Conservation (phyloP, 2,329 filamentous ascomycete genomes). For the Cladophialophora bantiana region DNA sequence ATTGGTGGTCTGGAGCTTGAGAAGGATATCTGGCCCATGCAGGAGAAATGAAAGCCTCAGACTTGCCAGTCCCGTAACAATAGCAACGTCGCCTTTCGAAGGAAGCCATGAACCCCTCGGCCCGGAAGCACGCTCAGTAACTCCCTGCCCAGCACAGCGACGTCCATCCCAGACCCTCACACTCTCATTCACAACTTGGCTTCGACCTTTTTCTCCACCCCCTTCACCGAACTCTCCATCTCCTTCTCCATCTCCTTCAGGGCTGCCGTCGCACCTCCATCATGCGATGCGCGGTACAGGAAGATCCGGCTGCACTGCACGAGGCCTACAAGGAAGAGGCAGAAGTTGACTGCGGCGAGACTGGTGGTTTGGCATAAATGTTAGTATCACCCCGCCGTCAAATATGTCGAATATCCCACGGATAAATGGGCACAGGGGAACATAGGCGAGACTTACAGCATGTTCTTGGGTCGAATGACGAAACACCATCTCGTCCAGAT, state of each 20-base stretch:
- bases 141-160: neutral
- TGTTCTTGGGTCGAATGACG: conserved; percentile 92
- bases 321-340: conserved; percentile 86
- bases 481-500: conserved; percentile 99
- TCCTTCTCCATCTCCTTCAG: conserved; percentile 44
- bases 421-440: neutral
- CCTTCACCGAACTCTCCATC: conserved; percentile 45
- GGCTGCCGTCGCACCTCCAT: conserved; percentile 52
- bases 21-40: neutral
- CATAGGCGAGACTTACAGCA: conserved; percentile 68
- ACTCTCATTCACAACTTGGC: conserved; percentile 31
- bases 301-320: conserved; percentile 82
- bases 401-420: neutral
- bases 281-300: conserved; percentile 67
- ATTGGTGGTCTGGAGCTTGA: neutral
- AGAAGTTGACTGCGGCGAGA: conserved; percentile 96
- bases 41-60: neutral
- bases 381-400: neutral
- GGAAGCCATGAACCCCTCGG: neutral
- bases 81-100: neutral
- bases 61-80: neutral
- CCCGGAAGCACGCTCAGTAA: neutral
- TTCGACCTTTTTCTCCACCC: conserved; percentile 36
- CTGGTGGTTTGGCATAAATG: conserved; percentile 50
- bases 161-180: neutral